A percentile compares a stretch with the other conserved stretches of the same genome.
Conservation (phyloP, 352 stramenopile genomes). For the Pythium vanterpoolii region DNA sequence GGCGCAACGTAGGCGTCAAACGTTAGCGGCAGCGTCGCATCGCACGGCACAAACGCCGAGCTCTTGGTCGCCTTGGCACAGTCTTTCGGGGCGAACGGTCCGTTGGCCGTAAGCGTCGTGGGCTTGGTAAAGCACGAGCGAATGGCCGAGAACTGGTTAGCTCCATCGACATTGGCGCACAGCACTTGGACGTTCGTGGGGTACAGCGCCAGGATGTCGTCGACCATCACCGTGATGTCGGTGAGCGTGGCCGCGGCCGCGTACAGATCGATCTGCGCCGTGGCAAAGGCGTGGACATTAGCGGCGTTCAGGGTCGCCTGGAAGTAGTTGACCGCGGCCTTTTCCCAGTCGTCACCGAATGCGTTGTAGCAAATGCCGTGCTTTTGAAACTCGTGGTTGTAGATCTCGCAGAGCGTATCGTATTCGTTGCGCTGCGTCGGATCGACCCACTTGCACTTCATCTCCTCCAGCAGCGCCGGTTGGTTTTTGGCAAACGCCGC, state of each 20-base stretch:
- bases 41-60: conserved; percentile 49
- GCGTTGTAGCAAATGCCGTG: conserved; percentile 75
- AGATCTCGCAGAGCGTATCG: conserved; percentile 73
- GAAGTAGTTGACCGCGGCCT: conserved; percentile 64
- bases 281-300: conserved; percentile 29
- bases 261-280: conserved; percentile 48
- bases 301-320: conserved; percentile 50
- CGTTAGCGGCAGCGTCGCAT: conserved; percentile 35
- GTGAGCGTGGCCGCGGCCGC: conserved; percentile 19
- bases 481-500: conserved; percentile 43
- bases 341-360: conserved; percentile 44
- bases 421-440: conserved; percentile 46
- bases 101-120: conserved; percentile 23
- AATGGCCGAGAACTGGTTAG: conserved; percentile 64
- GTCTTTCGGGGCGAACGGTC: conserved; percentile 44
- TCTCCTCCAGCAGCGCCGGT: conserved; percentile 40
- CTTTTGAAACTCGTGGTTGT: conserved; percentile 85
- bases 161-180: conserved; percentile 50
- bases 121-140: conserved; percentile 54
- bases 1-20: conserved; percentile 36
- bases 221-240: not conserved
- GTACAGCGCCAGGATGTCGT: conserved; percentile 38
- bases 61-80: conserved; percentile 35
- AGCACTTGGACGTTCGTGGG: conserved; percentile 60
- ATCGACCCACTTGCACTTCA: conserved; percentile 70